These are phyloP conservation scores for Dactylellina drechsleri DNA, from an alignment of 2,329 filamentous ascomycete species.

Conservation along the genomic window DNA sequence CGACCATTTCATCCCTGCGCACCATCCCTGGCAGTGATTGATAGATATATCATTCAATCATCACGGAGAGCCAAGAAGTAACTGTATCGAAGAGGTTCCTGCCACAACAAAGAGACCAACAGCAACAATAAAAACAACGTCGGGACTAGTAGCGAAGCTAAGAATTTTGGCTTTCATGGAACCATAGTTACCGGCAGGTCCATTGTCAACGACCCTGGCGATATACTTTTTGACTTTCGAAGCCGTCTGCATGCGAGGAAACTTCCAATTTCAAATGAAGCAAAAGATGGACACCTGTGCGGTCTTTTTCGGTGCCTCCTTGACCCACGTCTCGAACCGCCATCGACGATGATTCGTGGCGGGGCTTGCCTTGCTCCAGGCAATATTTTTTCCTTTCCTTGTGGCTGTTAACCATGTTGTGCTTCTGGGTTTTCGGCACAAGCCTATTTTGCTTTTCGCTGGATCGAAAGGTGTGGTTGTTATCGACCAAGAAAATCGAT, in stretches of 20 bases:
- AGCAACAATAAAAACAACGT: background rate
- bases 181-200: too few species aligned
- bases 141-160: too few species aligned
- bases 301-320: constrained; percentile 20
- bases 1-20: constrained; percentile 31
- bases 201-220: too few species aligned
- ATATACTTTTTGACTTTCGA: too few species aligned
- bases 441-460: constrained; percentile 17
- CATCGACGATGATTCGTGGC: constrained; percentile 30
- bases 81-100: too few species aligned
- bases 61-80: too few species aligned
- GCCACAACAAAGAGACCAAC: background rate
- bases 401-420: constrained; percentile 30
- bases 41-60: background rate
- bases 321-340: constrained; percentile 1
- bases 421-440: background rate
- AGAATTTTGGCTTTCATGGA: too few species aligned
- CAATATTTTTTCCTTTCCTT: constrained; percentile 1
- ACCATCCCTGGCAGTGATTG: constrained; percentile 15
- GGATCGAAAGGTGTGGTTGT: background rate
- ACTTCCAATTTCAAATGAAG: constrained; percentile 21
- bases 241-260: constrained; percentile 17
- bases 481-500: constrained; percentile 23
- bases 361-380: background rate
- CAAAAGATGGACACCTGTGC: constrained; percentile 39